Evolutionary conservation across 2,329 filamentous ascomycete genomes (phyloP).

Genomic region (Microthyrium microscopicum): DNA sequence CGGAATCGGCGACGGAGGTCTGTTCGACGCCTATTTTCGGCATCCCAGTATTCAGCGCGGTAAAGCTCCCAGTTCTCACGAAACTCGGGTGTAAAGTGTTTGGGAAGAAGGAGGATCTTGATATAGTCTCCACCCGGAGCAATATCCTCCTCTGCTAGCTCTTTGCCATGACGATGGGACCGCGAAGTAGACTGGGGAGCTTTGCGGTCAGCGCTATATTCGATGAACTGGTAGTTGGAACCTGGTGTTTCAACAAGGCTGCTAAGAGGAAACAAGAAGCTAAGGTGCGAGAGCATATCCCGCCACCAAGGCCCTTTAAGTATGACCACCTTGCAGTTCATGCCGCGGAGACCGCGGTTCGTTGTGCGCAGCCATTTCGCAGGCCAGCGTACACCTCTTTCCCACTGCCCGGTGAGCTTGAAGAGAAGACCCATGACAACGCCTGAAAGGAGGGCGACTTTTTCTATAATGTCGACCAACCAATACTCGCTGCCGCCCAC

Average conservation of each 20-base stretch:
- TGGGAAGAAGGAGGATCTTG: conserved; percentile 76
- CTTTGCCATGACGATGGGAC: conserved; percentile 3
- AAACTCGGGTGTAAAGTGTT: conserved; percentile 88
- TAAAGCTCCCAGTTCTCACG: conserved; percentile 96
- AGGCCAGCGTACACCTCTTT: conserved; percentile 86
- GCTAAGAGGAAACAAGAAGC: conserved; percentile 49
- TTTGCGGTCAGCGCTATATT: conserved; percentile 46
- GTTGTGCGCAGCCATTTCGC: conserved; percentile 76
- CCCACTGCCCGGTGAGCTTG: conserved; percentile 94
- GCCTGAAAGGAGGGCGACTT: conserved; percentile 80
- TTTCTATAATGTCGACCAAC: conserved; percentile 80
- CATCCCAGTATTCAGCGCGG: conserved; percentile 88
- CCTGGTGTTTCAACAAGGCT: conserved; percentile 33
- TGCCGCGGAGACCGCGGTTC: conserved; percentile 74
- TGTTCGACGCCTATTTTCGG: conserved; percentile 77
- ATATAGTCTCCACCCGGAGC: conserved; percentile 81
- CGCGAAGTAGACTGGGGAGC: conserved; percentile 16
- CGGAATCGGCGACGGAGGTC: conserved; percentile 55
- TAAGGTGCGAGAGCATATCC: conserved; percentile 55
- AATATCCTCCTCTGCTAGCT: conserved; percentile 71
- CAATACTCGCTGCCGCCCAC: conserved; percentile 92
- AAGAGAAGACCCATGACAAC: conserved; percentile 73
- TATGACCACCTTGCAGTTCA: conserved; percentile 93
- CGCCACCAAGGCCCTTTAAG: conserved; percentile 69
- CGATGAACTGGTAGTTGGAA: conserved; percentile 62